phyloP scores from a whole-genome alignment of 2,329 filamentous ascomycete species.

The Fusarium sp. region DNA sequence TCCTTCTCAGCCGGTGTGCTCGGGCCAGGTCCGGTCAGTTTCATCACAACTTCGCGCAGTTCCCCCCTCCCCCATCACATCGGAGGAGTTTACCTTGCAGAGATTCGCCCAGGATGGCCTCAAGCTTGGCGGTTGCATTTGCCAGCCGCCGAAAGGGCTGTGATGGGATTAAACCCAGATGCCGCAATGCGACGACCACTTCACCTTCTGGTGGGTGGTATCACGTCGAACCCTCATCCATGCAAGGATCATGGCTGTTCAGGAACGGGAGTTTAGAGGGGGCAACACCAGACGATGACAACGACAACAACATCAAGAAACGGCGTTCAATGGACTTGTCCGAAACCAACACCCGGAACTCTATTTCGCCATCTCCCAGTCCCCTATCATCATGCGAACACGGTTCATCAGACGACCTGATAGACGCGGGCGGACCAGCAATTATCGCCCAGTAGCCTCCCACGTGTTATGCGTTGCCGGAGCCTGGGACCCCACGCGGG shows the following conservation, averaged over 20 bases:
- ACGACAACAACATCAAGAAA: background rate
- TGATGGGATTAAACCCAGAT: slow-evolving; percentile 18
- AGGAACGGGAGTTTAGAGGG: slow-evolving; percentile 20
- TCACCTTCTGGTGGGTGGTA: slow-evolving; percentile 22
- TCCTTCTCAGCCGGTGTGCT: background rate
- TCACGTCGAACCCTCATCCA: slow-evolving; percentile 27
- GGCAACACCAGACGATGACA: background rate
- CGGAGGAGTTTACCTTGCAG: background rate
- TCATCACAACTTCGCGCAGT: background rate
- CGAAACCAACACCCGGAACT: background rate
- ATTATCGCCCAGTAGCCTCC: slow-evolving; percentile 18
- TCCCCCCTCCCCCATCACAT: background rate
- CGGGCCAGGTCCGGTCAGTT: slow-evolving; percentile 2
- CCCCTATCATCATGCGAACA: slow-evolving; percentile 10
- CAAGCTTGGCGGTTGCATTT: slow-evolving; percentile 4
- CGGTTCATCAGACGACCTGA: slow-evolving; percentile 7
- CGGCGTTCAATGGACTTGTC: background rate
- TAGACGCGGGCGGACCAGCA: background rate
- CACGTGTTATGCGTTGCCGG: slow-evolving; percentile 21
- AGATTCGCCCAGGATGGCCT: background rate
- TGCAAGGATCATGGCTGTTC: slow-evolving; percentile 29
- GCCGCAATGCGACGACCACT: slow-evolving; percentile 7
- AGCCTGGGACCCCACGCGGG: slow-evolving; percentile 29
- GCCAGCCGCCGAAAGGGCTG: slow-evolving; percentile 19
- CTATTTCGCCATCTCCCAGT: slow-evolving; percentile 13